Percentiles rank a stretch among this genome's conserved stretches.
These are phyloP conservation scores for Yarrowia sp. DNA, from an alignment of 805 yeast genomes.

Conservation along the genomic window DNA sequence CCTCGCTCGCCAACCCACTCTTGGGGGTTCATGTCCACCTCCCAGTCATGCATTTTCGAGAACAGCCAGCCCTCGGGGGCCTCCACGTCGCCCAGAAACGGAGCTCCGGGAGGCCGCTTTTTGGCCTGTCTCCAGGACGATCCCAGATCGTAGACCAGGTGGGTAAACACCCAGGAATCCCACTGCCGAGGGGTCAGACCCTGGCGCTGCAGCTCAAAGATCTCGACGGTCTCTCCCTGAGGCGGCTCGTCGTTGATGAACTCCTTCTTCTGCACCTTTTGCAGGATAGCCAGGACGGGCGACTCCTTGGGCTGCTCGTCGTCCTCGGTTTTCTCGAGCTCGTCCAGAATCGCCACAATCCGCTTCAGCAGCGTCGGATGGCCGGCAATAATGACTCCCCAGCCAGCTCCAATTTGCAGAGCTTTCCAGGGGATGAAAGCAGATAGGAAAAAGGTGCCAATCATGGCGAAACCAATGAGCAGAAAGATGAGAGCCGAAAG, in stretches of 20 bases:
- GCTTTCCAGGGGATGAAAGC: slow-evolving; percentile 35
- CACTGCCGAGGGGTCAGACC: slow-evolving; percentile 67
- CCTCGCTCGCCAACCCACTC: slow-evolving; percentile 62
- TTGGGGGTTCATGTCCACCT: slow-evolving; percentile 60
- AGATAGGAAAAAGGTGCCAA: slow-evolving; percentile 22
- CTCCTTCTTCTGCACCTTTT: slow-evolving; percentile 25
- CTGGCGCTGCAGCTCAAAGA: slow-evolving; percentile 75
- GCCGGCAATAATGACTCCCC: slow-evolving; percentile 33
- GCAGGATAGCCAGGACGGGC: slow-evolving; percentile 14
- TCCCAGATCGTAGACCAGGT: slow-evolving; percentile 59
- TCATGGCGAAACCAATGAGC: slow-evolving; percentile 16
- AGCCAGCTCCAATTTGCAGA: slow-evolving; percentile 34
- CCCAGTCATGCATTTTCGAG: slow-evolving; percentile 68
- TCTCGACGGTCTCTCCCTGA: slow-evolving; percentile 58
- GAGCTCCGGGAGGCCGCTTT: slow-evolving; percentile 71
- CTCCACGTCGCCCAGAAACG: slow-evolving; percentile 59
- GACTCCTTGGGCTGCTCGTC: slow-evolving; percentile 29
- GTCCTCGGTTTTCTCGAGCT: slow-evolving; percentile 13
- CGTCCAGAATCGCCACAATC: slow-evolving; percentile 24
- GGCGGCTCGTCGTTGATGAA: slow-evolving; percentile 38
- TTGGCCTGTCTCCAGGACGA: slow-evolving; percentile 57
- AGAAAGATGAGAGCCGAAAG: slow-evolving; percentile 17
- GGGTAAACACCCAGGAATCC: slow-evolving; percentile 66
- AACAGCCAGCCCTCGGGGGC: slow-evolving; percentile 82
- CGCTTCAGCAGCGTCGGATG: slow-evolving; percentile 31